A percentile compares a stretch with the other conserved stretches of the same genome.
Conservation (phyloP, 805 yeast species). For the Teunomyces stri region DNA sequence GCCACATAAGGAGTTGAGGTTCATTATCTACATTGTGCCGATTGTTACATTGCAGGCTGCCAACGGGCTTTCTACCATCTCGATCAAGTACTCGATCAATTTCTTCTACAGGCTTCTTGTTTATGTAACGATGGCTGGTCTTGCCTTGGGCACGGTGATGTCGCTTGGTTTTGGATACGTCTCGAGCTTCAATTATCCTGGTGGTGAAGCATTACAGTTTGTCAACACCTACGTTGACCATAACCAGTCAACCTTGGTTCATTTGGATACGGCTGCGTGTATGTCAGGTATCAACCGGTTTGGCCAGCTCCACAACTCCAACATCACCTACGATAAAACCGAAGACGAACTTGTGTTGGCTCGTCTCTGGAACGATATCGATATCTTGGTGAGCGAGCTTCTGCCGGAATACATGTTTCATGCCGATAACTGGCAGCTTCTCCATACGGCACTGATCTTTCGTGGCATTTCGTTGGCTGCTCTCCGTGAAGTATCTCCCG, state of each 20-base stretch:
- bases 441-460: slow-evolving; percentile 22
- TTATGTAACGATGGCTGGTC: slow-evolving; percentile 16
- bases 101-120: slow-evolving; percentile 27
- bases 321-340: slow-evolving; percentile 67
- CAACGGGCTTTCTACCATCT: slow-evolving; percentile 46
- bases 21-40: slow-evolving; percentile 75
- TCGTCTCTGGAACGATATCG: slow-evolving; percentile 27
- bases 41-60: slow-evolving; percentile 64
- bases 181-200: slow-evolving; percentile 83
- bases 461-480: slow-evolving; percentile 2
- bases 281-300: slow-evolving; percentile 86
- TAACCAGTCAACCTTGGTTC: slow-evolving; percentile 44
- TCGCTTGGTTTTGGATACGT: slow-evolving; percentile 56
- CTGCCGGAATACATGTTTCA: slow-evolving; percentile 6
- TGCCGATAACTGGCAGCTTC: slow-evolving; percentile 19
- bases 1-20: slow-evolving; percentile 95
- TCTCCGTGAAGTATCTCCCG: no score
- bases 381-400: slow-evolving; percentile 26
- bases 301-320: slow-evolving; percentile 50
- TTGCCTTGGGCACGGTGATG: slow-evolving; percentile 29
- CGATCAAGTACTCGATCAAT: slow-evolving; percentile 13
- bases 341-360: slow-evolving; percentile 47
- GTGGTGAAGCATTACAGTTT: slow-evolving; percentile 66
- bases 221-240: slow-evolving; percentile 46
- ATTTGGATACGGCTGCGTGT: slow-evolving; percentile 76